phyloP scores from a whole-genome alignment of 106 monocot species.

The Platanthera guangdongensis region DNA sequence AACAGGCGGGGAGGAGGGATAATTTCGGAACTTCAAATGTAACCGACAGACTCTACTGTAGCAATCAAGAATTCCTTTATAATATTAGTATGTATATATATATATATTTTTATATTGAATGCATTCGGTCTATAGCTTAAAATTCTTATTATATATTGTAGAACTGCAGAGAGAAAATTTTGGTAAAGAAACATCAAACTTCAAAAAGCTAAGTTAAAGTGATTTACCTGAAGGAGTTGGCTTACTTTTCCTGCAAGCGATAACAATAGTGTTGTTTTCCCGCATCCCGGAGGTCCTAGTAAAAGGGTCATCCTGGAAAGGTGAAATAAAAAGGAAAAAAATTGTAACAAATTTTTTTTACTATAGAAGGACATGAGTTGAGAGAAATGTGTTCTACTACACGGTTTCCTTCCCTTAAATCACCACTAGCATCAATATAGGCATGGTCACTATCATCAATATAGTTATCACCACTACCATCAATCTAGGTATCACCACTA shows the following conservation, averaged over 20 bases:
- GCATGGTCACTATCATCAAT: no score
- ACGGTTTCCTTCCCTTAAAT: no score
- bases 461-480: no score
- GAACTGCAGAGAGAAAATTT: neutral
- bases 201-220: neutral
- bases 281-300: constrained; percentile 17
- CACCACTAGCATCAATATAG: no score
- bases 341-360: neutral
- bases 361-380: neutral
- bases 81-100: no score
- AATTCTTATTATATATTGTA: neutral
- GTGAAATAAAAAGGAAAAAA: neutral
- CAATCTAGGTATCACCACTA: no score
- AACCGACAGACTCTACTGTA: no score
- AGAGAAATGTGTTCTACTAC: neutral
- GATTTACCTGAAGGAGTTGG: neutral
- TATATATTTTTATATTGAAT: neutral
- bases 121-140: neutral
- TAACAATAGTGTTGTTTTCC: constrained; percentile 13
- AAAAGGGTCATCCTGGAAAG: constrained; percentile 14
- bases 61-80: no score
- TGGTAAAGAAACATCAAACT: neutral
- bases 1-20: no score
- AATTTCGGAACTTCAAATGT: no score
- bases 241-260: constrained; percentile 12